phyloP scores from a whole-genome alignment of 1,139 yeast genomes.

The Hyphopichia buzzinii region DNA sequence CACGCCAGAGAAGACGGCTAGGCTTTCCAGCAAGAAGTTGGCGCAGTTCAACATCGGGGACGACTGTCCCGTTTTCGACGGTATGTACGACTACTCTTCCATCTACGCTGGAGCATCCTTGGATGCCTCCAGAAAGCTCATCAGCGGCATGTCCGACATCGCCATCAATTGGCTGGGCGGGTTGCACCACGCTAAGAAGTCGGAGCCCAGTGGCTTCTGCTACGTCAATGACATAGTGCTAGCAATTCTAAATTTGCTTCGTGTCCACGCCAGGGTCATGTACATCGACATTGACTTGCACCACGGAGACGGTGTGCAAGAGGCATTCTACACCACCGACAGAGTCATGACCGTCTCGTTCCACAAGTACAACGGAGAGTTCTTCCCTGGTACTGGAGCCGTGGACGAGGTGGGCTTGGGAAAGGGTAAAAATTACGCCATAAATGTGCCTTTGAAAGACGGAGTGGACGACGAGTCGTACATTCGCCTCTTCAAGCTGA shows the following conservation, averaged over 20 bases:
- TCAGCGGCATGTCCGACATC: constrained; percentile 84
- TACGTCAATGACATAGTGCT: constrained; percentile 93
- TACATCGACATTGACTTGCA: constrained; percentile 95
- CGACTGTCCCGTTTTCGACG: constrained; percentile 97
- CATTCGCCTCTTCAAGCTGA: constrained; percentile 70
- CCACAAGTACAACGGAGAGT: constrained; percentile 93
- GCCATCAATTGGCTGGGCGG: constrained; percentile 99
- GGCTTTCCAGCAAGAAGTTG: constrained; percentile 53
- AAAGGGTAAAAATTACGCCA: constrained; percentile 78
- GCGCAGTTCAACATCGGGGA: constrained; percentile 91
- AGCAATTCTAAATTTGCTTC: constrained; percentile 74
- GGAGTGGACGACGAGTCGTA: constrained; percentile 96
- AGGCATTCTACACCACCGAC: constrained; percentile 93
- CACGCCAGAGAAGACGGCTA: constrained; percentile 74
- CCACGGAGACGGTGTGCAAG: constrained; percentile 98
- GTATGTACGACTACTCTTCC: constrained; percentile 82
- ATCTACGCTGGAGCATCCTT: constrained; percentile 90
- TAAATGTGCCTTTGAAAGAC: constrained; percentile 92
- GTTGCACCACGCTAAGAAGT: constrained; percentile 92
- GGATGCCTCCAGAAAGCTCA: constrained; percentile 86
- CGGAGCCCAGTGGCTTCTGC: constrained; percentile 93
- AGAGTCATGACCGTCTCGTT: constrained; percentile 94
- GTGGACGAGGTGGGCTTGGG: constrained; percentile 86
- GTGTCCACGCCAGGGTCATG: constrained; percentile 87
- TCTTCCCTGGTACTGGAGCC: constrained; percentile 95